Base-by-base conservation (phyloP, 2,329 filamentous ascomycete species). In the Diaporthe aspalathi region DNA sequence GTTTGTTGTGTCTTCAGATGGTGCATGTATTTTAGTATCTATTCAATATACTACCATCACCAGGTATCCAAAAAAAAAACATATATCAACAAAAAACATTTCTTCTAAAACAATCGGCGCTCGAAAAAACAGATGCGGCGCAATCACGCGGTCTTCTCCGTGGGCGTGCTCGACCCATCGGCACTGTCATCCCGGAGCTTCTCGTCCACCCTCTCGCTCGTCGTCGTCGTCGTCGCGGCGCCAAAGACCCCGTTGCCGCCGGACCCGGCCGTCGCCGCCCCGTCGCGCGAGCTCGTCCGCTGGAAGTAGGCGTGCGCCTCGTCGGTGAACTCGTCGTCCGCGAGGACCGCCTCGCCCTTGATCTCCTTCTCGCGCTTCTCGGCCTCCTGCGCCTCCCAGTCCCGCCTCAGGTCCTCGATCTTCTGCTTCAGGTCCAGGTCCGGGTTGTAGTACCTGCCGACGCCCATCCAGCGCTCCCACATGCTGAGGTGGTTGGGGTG, bases 401-500 rank as follows among this genome's bases (percentile, higher is more conserved):
- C 90, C 47, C 82, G 79, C 65, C 88, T 86, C 88, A 97, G 93
- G 80, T 98, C 95, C 76, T 91, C 88, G 74, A 98, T 92, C 87
- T 94, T 95, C 80, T 91, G 87, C 84, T 93, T 89, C 84, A 92
- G 94, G 85, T 98, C 95, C 65, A 91, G 84, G 74, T 93, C 91
- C 9, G 94, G 90, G 81, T 98, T 86, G 84, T 98, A 98, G 79
- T 88, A 80, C 86, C 96, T 97, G 81, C 92, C 90, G 22, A 92
- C 88, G 66, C 94, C 94, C 68, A 89, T 87, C 74, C 93, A 81
- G 73, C 94, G 91, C 87, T 98, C 95, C 92, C 94, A 98, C 66
- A 95, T 80, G 8, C 93, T 95, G 74, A 98, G 84, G 79, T 98
- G 95, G 81, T 92, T 89, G 60, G 94, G 92, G 86, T 98, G 94